Percentiles rank a stretch among this genome's conserved stretches.
These are phyloP conservation scores for Aspergillus eucalypticola DNA, from an alignment of 2,329 filamentous ascomycete genomes.

Conservation along the genomic window DNA sequence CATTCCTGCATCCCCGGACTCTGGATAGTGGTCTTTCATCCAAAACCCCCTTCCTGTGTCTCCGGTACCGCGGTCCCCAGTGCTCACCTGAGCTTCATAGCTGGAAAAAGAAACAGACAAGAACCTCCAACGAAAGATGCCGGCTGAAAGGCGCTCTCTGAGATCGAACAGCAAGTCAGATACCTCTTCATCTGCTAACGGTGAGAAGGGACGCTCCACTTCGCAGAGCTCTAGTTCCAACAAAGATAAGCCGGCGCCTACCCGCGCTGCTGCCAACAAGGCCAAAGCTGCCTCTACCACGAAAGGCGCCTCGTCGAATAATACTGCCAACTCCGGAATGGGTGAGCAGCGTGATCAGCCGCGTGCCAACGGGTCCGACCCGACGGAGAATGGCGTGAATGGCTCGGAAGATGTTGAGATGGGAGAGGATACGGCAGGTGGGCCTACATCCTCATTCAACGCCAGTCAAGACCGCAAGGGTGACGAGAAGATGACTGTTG, in stretches of 20 bases:
- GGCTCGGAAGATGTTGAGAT: constrained; percentile 70
- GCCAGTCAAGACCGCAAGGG: constrained; percentile 67
- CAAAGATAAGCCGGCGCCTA: constrained; percentile 48
- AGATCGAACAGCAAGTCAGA: constrained; percentile 51
- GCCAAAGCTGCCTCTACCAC: constrained; percentile 31
- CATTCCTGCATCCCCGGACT: constrained; percentile 17
- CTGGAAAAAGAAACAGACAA: constrained; percentile 21
- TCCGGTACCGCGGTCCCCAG: constrained; percentile 30
- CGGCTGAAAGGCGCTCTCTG: constrained; percentile 49
- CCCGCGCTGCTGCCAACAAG: constrained; percentile 46
- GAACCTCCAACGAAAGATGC: constrained; percentile 45
- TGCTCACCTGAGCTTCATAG: constrained; percentile 34
- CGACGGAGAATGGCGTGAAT: constrained; percentile 67
- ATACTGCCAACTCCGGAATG: constrained; percentile 52
- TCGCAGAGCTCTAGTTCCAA: constrained; percentile 46
- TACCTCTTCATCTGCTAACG: constrained; percentile 49
- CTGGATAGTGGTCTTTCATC: constrained; percentile 19
- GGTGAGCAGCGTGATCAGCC: constrained; percentile 71
- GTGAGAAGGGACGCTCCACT: constrained; percentile 47
- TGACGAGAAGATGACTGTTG: constrained; percentile 77
- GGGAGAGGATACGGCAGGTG: constrained; percentile 62
- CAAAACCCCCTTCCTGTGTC: constrained; percentile 29
- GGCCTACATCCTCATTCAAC: constrained; percentile 56
- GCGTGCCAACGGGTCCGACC: constrained; percentile 65
- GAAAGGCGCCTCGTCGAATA: constrained; percentile 39